Evolutionary conservation across 1,139 yeast genomes (phyloP), one percentile per base, ranked within the genome.

Genomic region (Kodamaea plutei): DNA sequence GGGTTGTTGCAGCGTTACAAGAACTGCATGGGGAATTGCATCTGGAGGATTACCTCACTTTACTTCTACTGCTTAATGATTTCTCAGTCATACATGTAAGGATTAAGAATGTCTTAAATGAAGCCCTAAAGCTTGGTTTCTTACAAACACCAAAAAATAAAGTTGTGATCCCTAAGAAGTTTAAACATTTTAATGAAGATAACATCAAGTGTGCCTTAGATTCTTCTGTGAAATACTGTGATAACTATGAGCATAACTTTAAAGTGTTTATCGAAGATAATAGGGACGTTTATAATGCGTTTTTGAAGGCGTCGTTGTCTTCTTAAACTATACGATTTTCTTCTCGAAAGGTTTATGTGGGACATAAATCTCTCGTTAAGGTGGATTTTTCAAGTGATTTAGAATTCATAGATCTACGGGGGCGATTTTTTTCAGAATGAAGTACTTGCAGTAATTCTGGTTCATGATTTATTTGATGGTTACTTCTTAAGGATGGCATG

Each of bases 21-120:
- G 38, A 42, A 7, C n/a, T 17, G 3, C 30, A 36, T 11, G 43
- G 39, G 5, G 25, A 30, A 5, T 48, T 47, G 44, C 24, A 26
- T 7, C 42, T 44, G 9, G 51, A 46, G 2, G 70, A 64, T 43
- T 42, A 50, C 20, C 24, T 62, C 34, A 53, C 64, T 1, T 34
- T 64, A 19, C 36, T 63, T 8, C 47, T 56, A 11, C 60, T 68
- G 2, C 49, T 60, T 13, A 48, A 61, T 5, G 71, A 64, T 38
- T 47, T 48, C 14, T 60, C 64, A 2, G 61, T 58, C 20, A 54
- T 56, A 29, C 40, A 50, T 13, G 40, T 64, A 5, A 53, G 54
- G 36, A 42, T 64, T 6, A 54, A 54, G 32, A 66, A 66, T 0
- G 31, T 62, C 3, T 39, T 62, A 19, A 39, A 46, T 11, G 39